Conservation (phyloP, 305 asterid species). For the Plantago rigida region DNA sequence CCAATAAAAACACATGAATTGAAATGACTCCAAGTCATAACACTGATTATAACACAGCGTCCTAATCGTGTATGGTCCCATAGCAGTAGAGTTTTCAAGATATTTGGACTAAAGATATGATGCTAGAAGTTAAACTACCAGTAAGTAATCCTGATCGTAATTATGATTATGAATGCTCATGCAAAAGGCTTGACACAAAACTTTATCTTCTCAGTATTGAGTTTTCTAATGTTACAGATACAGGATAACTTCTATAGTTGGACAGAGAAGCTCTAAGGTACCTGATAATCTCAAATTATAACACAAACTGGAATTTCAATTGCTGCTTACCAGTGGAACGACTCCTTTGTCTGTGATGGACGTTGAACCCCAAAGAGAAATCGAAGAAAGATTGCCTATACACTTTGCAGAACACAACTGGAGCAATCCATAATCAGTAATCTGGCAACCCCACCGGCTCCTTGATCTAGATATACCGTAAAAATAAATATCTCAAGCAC, state of each 20-base stretch:
- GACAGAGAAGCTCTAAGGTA: too few species aligned
- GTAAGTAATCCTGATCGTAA: too few species aligned
- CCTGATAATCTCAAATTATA: too few species aligned
- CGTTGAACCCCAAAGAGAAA: slow-evolving; percentile 83
- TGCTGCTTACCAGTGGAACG: slow-evolving; percentile 51
- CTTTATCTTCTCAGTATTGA: too few species aligned
- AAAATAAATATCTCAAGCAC: slow-evolving; percentile 13
- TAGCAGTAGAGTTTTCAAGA: neutral
- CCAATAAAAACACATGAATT: neutral
- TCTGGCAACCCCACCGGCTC: slow-evolving; percentile 90
- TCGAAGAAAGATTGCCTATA: slow-evolving; percentile 55
- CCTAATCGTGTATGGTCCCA: slow-evolving; percentile 2
- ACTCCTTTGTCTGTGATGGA: slow-evolving; percentile 75
- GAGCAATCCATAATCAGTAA: slow-evolving; percentile 67
- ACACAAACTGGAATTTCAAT: too few species aligned
- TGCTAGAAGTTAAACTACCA: too few species aligned
- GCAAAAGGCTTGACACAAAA: too few species aligned
- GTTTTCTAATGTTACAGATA: too few species aligned
- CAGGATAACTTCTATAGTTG: too few species aligned
- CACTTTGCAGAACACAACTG: slow-evolving; percentile 68
- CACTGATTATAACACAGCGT: neutral
- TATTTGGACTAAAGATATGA: neutral
- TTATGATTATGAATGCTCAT: too few species aligned
- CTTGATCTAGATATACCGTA: slow-evolving; percentile 46
- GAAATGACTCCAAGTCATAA: slow-evolving; percentile 1